Conservation (phyloP, 352 stramenopile genomes). For the Globisporangium polare region DNA sequence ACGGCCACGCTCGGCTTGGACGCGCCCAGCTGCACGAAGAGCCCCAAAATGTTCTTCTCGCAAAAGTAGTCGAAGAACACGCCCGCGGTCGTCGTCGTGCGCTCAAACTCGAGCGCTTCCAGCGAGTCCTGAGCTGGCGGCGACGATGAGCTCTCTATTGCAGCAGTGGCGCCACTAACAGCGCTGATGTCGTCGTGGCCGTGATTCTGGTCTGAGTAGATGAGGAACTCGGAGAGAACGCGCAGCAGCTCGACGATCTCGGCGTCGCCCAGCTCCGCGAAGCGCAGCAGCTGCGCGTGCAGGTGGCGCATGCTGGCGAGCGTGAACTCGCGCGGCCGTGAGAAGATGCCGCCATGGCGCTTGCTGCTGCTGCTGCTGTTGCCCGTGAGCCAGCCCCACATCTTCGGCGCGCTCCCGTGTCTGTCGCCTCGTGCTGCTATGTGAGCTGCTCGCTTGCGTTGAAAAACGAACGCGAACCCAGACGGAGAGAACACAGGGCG, state of each 20-base stretch:
- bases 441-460: not conserved
- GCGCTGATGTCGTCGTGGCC: conserved; percentile 16
- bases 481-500: not conserved
- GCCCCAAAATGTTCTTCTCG: conserved; percentile 93
- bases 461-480: not conserved
- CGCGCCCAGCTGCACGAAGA: conserved; percentile 85
- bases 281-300: conserved; percentile 63
- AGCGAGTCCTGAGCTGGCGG: conserved; percentile 6
- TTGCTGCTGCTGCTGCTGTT: not conserved
- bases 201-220: conserved; percentile 85
- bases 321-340: conserved; percentile 46
- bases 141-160: not conserved
- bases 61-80: conserved; percentile 96
- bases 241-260: conserved; percentile 82
- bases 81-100: conserved; percentile 27
- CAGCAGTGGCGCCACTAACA: not conserved
- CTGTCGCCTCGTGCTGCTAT: not conserved
- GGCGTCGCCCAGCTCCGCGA: conserved; percentile 48
- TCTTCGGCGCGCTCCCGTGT: conserved; percentile 9
- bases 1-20: conserved; percentile 47
- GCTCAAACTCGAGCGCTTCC: conserved; percentile 19
- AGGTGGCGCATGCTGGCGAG: conserved; percentile 71
- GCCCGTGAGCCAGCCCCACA: conserved; percentile 47
- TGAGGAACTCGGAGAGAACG: conserved; percentile 81
- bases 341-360: conserved; percentile 16